Base-by-base conservation (phyloP, 2,329 filamentous ascomycete species). In the Graphium sp. region DNA sequence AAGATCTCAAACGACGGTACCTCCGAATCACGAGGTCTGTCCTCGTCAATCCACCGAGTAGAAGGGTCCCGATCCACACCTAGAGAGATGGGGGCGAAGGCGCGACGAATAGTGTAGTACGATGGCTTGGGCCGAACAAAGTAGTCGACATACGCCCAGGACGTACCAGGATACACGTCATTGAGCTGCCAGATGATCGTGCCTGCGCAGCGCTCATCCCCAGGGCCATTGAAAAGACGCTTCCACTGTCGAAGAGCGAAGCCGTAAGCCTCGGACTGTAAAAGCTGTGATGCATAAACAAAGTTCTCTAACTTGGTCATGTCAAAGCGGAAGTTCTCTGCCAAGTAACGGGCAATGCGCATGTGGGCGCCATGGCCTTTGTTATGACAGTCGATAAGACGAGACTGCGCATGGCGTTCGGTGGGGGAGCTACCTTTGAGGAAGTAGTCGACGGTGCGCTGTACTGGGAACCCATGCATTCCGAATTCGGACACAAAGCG, bases 401-500 rank as follows among this genome's bases (percentile, higher is more conserved):
- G 71, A 4, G 75, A 82, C 37, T 81, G 75, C 1, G 78, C 70
- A 18, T 62, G 56, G 13, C 64, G 56, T 31, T 75, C 63, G 28
- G 55, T 46, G 18, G 46, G 45, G 7, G 45, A 39, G 4, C 46
- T 81, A 67, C 45, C 76, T 12, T 16, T 76, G 48, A 85, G 79
- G 47, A 84, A 68, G 45, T 85, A 79, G 21, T 79, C 79, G n/a
- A 80, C 62, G 1, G 70, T 80, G 3, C 67, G 59, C 45, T 84
- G 75, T 1, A 63, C 65, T 2, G 78, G 77, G 40, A 84, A 85
- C 36, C 27, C 27, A 16, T 29, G 27, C 75, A 85, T 84, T 33
- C 80, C 80, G 39, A 85, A 87, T 42, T 87, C 80, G 39, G 74
- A 80, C 36, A 83, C 74, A 53, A 87, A 87, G 3, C 80, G 68